Base-by-base conservation (phyloP, 225 moss, liverwort and hornwort species). In the Pseudoscleropodium purum region DNA sequence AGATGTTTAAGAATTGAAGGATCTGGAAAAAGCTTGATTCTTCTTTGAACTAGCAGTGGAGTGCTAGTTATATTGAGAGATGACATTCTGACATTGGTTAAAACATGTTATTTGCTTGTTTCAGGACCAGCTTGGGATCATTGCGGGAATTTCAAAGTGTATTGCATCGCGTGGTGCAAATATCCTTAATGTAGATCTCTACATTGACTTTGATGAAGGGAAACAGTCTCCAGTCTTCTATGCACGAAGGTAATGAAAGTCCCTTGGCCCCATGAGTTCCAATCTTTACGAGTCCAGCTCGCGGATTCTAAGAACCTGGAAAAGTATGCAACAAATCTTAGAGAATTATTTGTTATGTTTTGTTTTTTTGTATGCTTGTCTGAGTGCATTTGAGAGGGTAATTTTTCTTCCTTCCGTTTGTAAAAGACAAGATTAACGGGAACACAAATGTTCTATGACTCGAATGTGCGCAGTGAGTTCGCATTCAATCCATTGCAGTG, bases 91-190 rank as follows among this genome's bases (percentile, higher is more conserved):
- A 63, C 21, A 41, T 49, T 77, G 29, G 20, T 41, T 57, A 19
- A 39, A 64, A 56, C 54, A 83, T 54, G 84, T 52, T 51, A 37
- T n/a, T 73, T 39, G 41, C 74, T 80, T 63, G 23, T n/a, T 87
- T 86, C 96, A 98, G 98, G 99, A 99, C 68, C 99, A 97, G 92
- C 93, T 97, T 47, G 99, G 99, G 70, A 97, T 99, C 88, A 92
- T 99, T 88, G 99, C 99, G 82, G 96, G 92, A 89, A 95, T 99
- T 75, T 97, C 99, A 39, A 94, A 96, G 73, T 96, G 92, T 41
- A 97, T 99, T 88, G 96, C 97, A 63, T 89, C 92, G 31, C 96
- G 97, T 41, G 97, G 97, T 67, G 99, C 95, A 39, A 99, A 97
- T 88, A 94, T 99, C 43, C 87, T 97, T 67, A 99, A 96, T 92